phyloP scores from a whole-genome alignment of 2,329 filamentous ascomycete species.

The Knoxdaviesia capensis region DNA sequence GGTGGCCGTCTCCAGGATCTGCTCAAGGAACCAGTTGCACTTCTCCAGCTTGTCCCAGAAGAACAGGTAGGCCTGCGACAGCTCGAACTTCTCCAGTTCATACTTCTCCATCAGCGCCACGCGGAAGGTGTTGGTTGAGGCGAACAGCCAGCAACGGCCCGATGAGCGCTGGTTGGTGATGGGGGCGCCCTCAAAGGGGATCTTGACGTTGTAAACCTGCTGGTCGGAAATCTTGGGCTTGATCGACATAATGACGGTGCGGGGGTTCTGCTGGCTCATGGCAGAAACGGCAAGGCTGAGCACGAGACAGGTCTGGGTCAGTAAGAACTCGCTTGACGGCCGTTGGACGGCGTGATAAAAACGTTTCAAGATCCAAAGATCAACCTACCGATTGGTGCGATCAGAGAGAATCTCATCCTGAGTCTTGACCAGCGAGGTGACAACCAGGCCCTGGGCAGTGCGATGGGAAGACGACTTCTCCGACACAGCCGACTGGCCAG shows the following conservation, averaged over 20 bases:
- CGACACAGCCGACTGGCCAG: neutral
- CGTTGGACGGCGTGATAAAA: neutral
- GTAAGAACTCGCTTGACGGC: neutral
- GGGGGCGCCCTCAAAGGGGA: slow-evolving; percentile 62
- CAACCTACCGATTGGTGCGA: slow-evolving; percentile 39
- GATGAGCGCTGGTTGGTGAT: slow-evolving; percentile 71
- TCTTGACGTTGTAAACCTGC: slow-evolving; percentile 67
- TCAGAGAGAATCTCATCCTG: slow-evolving; percentile 41
- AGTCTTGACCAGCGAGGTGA: slow-evolving; percentile 33
- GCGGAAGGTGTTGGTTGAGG: slow-evolving; percentile 77
- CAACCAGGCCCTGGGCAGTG: slow-evolving; percentile 25
- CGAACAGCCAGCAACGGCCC: slow-evolving; percentile 82
- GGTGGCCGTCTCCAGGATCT: slow-evolving; percentile 52
- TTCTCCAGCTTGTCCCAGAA: slow-evolving; percentile 94
- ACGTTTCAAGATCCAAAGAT: neutral
- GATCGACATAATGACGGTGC: slow-evolving; percentile 42
- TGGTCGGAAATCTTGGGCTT: slow-evolving; percentile 44
- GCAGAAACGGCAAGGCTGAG: slow-evolving; percentile 54
- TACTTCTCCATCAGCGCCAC: slow-evolving; percentile 76
- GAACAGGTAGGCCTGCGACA: slow-evolving; percentile 77
- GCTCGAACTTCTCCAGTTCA: slow-evolving; percentile 56
- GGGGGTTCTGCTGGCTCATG: slow-evolving; percentile 46
- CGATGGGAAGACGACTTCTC: slow-evolving; percentile 4
- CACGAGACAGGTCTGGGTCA: too few species aligned
- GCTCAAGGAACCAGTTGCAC: slow-evolving; percentile 74